Percentiles rank a stretch among this genome's conserved stretches.
Conservation (phyloP, 345 rosid genomes). For the Geranium rotundifolium region DNA sequence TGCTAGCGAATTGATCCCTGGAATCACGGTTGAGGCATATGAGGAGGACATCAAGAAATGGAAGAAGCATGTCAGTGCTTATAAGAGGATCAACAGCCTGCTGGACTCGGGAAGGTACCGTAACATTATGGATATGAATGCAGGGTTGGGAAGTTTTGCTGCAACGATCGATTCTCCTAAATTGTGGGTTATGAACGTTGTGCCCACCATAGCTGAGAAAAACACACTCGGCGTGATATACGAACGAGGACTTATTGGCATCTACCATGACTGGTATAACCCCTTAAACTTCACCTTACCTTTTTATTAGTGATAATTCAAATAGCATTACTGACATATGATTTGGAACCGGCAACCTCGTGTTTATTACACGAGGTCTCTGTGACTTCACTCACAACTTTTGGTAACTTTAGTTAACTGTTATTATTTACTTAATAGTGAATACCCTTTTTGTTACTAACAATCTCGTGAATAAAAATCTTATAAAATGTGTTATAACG, state of each 20-base stretch:
- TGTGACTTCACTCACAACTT: no score
- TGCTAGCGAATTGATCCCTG: constrained; percentile 27
- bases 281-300: constrained; percentile 1
- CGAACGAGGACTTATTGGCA: constrained; percentile 57
- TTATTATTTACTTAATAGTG: no score
- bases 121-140: constrained; percentile 59
- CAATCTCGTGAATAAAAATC: no score
- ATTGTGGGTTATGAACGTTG: constrained; percentile 62
- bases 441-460: no score
- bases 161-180: constrained; percentile 43
- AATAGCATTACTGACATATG: no score
- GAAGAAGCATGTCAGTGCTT: constrained; percentile 37
- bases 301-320: no score
- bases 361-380: no score
- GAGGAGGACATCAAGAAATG: constrained; percentile 25
- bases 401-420: no score
- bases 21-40: constrained; percentile 31
- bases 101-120: constrained; percentile 42
- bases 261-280: constrained; percentile 47
- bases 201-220: constrained; percentile 33
- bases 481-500: no score
- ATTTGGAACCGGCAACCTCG: no score
- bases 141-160: constrained; percentile 53
- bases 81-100: constrained; percentile 41
- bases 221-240: constrained; percentile 50